Base-by-base conservation (phyloP, 2,329 filamentous ascomycete genomes). In the Cladosporium phlei region DNA sequence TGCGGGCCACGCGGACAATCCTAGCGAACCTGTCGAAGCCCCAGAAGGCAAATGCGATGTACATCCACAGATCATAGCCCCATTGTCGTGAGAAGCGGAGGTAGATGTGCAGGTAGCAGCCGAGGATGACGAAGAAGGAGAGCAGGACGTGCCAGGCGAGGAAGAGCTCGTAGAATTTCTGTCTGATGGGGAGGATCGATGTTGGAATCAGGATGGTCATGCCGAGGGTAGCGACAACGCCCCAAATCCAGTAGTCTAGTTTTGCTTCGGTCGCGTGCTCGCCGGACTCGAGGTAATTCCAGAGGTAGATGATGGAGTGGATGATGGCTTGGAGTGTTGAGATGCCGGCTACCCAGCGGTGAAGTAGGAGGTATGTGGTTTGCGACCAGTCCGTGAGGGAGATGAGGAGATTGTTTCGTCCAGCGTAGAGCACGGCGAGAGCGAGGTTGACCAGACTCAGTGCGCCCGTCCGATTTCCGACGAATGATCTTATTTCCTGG, bases 311-410 rank as follows among this genome's bases (percentile, higher is more conserved):
- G n/a, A 71, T 58, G 1, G 67, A 69, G 58, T 79, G 76, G 0
- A 78, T 35, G 7, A 69, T 56, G 1, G 68, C 71, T 37, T 79
- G 66, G 0, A 76, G 34, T 1, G 67, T 66, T 20, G 64, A 68
- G 6, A 78, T 61, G 17, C 66, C 59, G 1, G 73, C 74, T 1
- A 74, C 59, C 72, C 72, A 77, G 9, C 73, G 65, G 50, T 79
- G 75, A 0, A 77, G 60, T 0, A 77, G 55, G 3, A 77, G 49
- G 43, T 66, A 77, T 0, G 75, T 77, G 0, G 67, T 66, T 49
- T 74, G 69, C 0, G 64, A 69, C 73, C 74, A 77, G 52, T 72
- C 66, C 2, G 75, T 76, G 1, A 75, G 30, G 60, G 67, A 71
- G 0, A 77, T 63, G 0, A 76, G 63, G 2, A 76, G 17, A 44